A percentile compares a stretch with the other conserved stretches of the same genome.
These are phyloP conservation scores for Parathielavia hyrcaniae DNA, from an alignment of 495 filamentous ascomycete species.

Conservation along the genomic window DNA sequence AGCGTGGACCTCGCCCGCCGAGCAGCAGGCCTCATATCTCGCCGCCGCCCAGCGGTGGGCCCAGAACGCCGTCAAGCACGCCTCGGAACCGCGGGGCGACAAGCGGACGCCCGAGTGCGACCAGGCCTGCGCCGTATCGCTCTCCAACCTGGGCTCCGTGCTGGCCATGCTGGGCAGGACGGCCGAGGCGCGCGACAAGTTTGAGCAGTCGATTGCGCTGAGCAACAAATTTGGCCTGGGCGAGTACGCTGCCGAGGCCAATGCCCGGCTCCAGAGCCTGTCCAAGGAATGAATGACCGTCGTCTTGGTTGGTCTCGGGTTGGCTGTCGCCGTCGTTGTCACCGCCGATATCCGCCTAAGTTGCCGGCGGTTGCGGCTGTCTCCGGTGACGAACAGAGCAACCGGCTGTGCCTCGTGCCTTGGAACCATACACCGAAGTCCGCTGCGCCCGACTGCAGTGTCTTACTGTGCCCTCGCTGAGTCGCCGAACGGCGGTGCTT, in stretches of 20 bases:
- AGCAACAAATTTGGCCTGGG: slow-evolving; percentile 58
- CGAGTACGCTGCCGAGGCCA: slow-evolving; percentile 56
- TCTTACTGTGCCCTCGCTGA: too few relatives aligned
- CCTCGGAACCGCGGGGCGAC: slow-evolving; percentile 40
- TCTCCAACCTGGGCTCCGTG: slow-evolving; percentile 78
- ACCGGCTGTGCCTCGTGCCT: too few relatives aligned
- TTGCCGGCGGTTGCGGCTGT: too few relatives aligned
- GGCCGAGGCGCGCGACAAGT: slow-evolving; percentile 57
- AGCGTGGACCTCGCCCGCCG: slow-evolving; percentile 26
- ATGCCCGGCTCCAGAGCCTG: slow-evolving; percentile 44
- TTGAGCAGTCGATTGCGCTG: slow-evolving; percentile 57
- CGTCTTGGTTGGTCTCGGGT: neutral
- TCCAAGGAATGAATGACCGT: slow-evolving; percentile 40
- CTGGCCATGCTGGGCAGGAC: slow-evolving; percentile 61
- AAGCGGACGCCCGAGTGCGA: slow-evolving; percentile 77
- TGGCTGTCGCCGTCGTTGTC: neutral
- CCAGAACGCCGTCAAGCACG: slow-evolving; percentile 60
- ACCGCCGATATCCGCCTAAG: neutral
- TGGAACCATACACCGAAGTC: too few relatives aligned
- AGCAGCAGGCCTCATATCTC: slow-evolving; percentile 49
- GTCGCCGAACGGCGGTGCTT: neutral
- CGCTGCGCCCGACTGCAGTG: too few relatives aligned
- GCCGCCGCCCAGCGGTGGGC: slow-evolving; percentile 66
- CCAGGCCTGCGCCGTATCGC: slow-evolving; percentile 74
- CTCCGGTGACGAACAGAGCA: neutral